phyloP scores from a whole-genome alignment of 495 filamentous ascomycete genomes.

The Aspergillus taichungensis region DNA sequence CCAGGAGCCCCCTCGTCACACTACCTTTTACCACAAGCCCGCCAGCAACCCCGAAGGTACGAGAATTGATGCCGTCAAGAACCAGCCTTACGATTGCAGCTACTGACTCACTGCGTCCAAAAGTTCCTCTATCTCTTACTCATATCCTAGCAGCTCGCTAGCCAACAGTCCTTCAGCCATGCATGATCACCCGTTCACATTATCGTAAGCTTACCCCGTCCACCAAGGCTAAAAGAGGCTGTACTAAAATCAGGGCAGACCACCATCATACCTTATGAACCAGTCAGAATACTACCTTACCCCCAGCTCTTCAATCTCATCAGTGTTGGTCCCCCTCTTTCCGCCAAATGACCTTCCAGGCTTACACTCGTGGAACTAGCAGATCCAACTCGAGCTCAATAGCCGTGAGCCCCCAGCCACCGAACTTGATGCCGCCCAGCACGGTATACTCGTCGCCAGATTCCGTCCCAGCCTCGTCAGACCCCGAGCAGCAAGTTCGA shows the following conservation, averaged over 20 bases:
- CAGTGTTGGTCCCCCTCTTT: slow-evolving; percentile 1
- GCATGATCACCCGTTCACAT: slow-evolving; percentile 11
- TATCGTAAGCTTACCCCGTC: slow-evolving; percentile 7
- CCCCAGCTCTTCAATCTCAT: slow-evolving; percentile 19
- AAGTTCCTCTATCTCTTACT: slow-evolving; percentile 14
- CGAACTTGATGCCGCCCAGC: slow-evolving; percentile 18
- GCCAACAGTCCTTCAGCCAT: slow-evolving; percentile 13
- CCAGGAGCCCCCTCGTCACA: slow-evolving; percentile 10
- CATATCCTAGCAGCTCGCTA: slow-evolving; percentile 14
- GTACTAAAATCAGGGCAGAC: slow-evolving; percentile 1
- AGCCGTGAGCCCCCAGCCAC: slow-evolving; percentile 21
- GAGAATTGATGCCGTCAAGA: neutral
- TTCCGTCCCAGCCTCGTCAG: slow-evolving; percentile 19
- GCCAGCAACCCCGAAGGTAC: slow-evolving; percentile 19
- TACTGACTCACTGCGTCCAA: too few relatives aligned
- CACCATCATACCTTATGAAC: slow-evolving; percentile 18
- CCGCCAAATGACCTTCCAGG: neutral
- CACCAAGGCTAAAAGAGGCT: neutral
- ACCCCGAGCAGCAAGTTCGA: slow-evolving; percentile 48
- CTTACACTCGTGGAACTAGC: slow-evolving; percentile 1
- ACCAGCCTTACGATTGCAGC: neutral
- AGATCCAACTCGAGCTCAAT: slow-evolving; percentile 17
- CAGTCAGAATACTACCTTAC: slow-evolving; percentile 23
- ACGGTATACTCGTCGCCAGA: slow-evolving; percentile 25
- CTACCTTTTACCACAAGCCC: slow-evolving; percentile 14